Conservation (phyloP, 2,329 filamentous ascomycete genomes). For the Arthrobotrys musiformis region DNA sequence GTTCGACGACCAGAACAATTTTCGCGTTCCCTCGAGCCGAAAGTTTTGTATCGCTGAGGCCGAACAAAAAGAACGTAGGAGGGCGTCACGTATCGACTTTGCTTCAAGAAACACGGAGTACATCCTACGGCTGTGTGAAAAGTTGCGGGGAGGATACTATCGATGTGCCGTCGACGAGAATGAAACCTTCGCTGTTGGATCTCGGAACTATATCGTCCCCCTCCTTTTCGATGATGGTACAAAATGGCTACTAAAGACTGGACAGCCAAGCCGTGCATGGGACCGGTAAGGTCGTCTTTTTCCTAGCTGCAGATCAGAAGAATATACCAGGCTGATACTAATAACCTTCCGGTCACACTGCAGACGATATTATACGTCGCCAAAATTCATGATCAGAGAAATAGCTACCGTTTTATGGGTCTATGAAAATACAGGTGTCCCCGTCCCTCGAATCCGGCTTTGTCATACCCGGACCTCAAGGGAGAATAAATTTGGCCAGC, state of each 20-base stretch:
- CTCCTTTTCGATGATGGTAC: slow-evolving; percentile 44
- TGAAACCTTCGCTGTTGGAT: slow-evolving; percentile 28
- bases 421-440: slow-evolving; percentile 21
- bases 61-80: slow-evolving; percentile 42
- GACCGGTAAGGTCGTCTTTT: background rate
- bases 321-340: background rate
- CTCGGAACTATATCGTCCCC: slow-evolving; percentile 44
- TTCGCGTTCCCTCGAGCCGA: slow-evolving; percentile 8
- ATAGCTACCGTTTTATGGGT: slow-evolving; percentile 43
- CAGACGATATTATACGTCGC: background rate
- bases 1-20: slow-evolving; percentile 3
- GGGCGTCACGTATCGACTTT: slow-evolving; percentile 38
- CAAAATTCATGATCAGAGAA: slow-evolving; percentile 18
- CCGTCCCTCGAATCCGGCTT: slow-evolving; percentile 36
- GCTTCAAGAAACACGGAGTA: slow-evolving; percentile 21
- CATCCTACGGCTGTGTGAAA: slow-evolving; percentile 32
- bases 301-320: too few relatives aligned
- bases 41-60: background rate
- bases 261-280: slow-evolving; percentile 18
- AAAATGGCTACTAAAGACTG: slow-evolving; percentile 45
- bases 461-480: slow-evolving; percentile 34
- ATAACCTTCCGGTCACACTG: background rate
- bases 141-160: slow-evolving; percentile 29
- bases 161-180: slow-evolving; percentile 32
- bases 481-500: slow-evolving; percentile 33